phyloP scores from a whole-genome alignment of 345 rosid species.

The Populus nigra region DNA sequence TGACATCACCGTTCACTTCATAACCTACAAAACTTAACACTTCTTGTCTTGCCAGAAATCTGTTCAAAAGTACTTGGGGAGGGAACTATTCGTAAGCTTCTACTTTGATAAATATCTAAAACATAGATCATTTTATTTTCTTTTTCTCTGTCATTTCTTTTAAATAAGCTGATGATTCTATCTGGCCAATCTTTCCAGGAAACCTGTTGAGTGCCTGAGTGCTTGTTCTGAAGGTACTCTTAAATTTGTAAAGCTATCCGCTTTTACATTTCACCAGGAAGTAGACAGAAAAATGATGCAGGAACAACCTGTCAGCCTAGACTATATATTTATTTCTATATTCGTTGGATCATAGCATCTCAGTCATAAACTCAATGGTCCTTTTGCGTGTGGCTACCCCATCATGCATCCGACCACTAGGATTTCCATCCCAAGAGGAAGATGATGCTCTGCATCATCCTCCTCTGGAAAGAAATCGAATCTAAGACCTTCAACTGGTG shows the following conservation, averaged over 20 bases:
- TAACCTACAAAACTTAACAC: neutral
- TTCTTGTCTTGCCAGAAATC: conserved; percentile 4
- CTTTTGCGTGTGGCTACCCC: too few species aligned
- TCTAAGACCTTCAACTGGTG: too few species aligned
- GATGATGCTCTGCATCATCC: too few species aligned
- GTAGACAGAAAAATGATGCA: too few species aligned
- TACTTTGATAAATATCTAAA: neutral
- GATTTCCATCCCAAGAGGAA: too few species aligned
- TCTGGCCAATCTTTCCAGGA: neutral
- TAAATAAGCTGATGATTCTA: neutral
- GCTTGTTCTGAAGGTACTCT: conserved; percentile 4
- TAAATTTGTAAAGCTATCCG: neutral
- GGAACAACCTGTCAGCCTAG: too few species aligned
- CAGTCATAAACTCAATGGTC: too few species aligned
- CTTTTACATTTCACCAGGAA: neutral
- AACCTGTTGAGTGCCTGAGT: neutral
- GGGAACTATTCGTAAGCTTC: conserved; percentile 1
- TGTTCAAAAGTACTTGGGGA: conserved; percentile 3
- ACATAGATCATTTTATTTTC: neutral
- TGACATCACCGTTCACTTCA: too few species aligned
- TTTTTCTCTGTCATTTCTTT: neutral
- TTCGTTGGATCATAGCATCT: too few species aligned
- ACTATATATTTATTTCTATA: too few species aligned
- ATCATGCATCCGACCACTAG: too few species aligned
- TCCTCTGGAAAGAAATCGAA: too few species aligned